Base-by-base conservation (phyloP, 148 eudicot genomes). In the Nepenthes gracilis region DNA sequence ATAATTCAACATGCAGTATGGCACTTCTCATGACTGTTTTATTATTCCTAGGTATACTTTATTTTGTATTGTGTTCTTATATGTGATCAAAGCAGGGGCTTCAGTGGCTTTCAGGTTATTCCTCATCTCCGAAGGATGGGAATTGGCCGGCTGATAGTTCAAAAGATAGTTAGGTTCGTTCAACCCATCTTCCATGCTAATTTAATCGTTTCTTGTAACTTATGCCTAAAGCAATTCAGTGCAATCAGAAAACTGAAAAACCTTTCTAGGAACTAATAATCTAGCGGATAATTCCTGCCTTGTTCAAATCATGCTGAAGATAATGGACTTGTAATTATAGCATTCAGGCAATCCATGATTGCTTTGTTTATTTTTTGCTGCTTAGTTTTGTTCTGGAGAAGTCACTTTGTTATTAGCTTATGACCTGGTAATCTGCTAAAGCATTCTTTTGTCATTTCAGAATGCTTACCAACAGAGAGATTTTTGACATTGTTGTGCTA, bases 401-500 rank as follows among this genome's bases (percentile, higher is more conserved):
- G 45, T 40, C 6, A 52, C 23, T 8, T 2, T 12, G 2, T 14
- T 52, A 52, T 5, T n/a, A 52, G 55, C 55, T 52, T 14, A 40
- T 40, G 45, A 4, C 45, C 4, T 40, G 45, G 8, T 40, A 40
- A 3, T 2, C 4, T 14, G 8, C 4, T 14, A 50, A 12, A 2
- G 49, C 38, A 48, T n/a, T 34, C 35, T 58, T 14, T 54, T 60
- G 37, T 35, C 52, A 12, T 60, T 73, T 75, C 93, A 91, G 97
- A 74, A 63, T 70, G 71, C 92, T 91, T 36, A 79, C 78, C 9
- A 85, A 71, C 43, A 78, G 72, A 82, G 96, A 75, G 48, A 78
- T 87, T 57, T 85, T 83, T 64, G 97, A 91, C 70, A 82, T 91
- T 67, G 77, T 95, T 35, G 96, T 90, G 35, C 84, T 91, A 55